phyloP scores from a whole-genome alignment of 345 rosid genomes.

The Triadica sebifera region DNA sequence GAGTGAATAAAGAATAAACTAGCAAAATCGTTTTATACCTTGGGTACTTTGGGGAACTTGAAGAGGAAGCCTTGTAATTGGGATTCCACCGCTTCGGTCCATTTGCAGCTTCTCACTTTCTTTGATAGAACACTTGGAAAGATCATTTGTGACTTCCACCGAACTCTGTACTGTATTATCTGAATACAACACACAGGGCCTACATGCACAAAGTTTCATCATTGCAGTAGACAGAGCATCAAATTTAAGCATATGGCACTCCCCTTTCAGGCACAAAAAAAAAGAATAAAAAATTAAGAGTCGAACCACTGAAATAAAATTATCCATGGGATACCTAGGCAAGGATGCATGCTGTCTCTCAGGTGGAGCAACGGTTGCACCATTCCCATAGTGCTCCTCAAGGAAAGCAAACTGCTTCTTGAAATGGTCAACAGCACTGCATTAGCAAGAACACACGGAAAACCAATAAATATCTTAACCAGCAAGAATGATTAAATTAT shows the following conservation, averaged over 20 bases:
- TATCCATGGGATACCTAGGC: slow-evolving; percentile 56
- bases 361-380: slow-evolving; percentile 69
- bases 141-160: slow-evolving; percentile 56
- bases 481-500: background rate
- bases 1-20: no score
- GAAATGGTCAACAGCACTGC: slow-evolving; percentile 97
- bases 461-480: background rate
- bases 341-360: slow-evolving; percentile 97
- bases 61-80: slow-evolving; percentile 74
- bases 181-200: slow-evolving; percentile 83
- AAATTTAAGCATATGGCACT: background rate
- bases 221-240: background rate
- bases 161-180: slow-evolving; percentile 58
- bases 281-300: background rate
- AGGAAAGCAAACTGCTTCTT: slow-evolving; percentile 96
- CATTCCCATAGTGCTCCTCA: slow-evolving; percentile 91
- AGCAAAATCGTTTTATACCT: slow-evolving; percentile 33
- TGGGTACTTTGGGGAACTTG: slow-evolving; percentile 71
- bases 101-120: slow-evolving; percentile 58
- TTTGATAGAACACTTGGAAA: slow-evolving; percentile 82
- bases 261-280: background rate
- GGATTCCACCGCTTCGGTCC: slow-evolving; percentile 60
- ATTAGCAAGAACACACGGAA: slow-evolving; percentile 3
- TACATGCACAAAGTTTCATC: slow-evolving; percentile 31
- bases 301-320: background rate